Evolutionary conservation across 1,284 basidiomycete genomes (phyloP), one percentile per base, ranked within the genome.

Genomic region (Fistulina hepatica): DNA sequence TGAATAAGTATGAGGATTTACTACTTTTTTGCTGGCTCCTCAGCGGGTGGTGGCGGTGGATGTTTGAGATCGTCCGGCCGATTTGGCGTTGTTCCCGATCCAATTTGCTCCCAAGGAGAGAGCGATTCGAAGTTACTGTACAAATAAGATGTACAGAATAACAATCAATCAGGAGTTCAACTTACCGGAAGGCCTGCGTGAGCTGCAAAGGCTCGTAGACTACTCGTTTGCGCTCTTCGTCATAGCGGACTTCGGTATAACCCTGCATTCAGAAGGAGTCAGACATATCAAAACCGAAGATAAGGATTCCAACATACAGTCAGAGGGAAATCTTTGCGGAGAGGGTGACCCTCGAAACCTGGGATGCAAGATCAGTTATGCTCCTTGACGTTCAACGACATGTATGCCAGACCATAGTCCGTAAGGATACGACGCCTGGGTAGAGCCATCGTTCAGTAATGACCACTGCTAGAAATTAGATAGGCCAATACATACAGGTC

Each of bases 171-270:
- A 28, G 4, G 23, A 40, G 32, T 23, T 16, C 9, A 30, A 58
- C 67, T 44, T 49, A 90, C 86, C 94, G 78, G 81, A 95, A 98
- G 30, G 94, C 94, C 62, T 98, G 95, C 7, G 93, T 93, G 48
- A 99, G 74, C 58, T 99, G 95, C 40, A 98, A 68, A 20, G 95
- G 95, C 59, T 99, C 95, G 53, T 94, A 94, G 17, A 98, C 92
- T 41, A 99, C 92, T 33, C 94, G 88, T 67, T 98, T 98, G 58
- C 88, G 81, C 66, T 97, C 94, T 65, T 98, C 95, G 56, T 97
- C 93, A 57, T 97, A 99, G 40, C 95, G 81, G 34, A 98, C 76
- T 62, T 99, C 95, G 8, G 91, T 89, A 65, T 98, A 98, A 23
- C 94, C 94, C 86, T 80, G 44, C 31, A 25, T 42, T 33, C 34